These are phyloP conservation scores for Neurospora terricola DNA, from an alignment of 495 filamentous ascomycete genomes.

Conservation along the genomic window DNA sequence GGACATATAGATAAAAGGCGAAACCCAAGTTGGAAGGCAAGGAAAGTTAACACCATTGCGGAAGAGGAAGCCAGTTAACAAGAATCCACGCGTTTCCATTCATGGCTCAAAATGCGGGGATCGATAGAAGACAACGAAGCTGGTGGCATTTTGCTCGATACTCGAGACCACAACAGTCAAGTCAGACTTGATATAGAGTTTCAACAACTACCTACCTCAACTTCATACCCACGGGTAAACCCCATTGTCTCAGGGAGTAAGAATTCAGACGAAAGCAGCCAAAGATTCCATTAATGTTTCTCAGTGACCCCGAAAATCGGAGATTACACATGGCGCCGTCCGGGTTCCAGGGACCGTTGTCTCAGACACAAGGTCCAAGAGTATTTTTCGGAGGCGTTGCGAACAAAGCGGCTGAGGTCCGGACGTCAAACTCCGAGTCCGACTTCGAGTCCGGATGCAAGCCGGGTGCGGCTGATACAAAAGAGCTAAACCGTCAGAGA, in stretches of 20 bases:
- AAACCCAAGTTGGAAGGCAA: neutral
- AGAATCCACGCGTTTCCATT: neutral
- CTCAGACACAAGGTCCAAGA: neutral
- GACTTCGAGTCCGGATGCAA: neutral
- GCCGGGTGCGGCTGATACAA: neutral
- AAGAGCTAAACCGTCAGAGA: neutral
- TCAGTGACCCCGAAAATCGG: neutral
- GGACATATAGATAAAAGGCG: neutral
- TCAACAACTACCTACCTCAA: neutral
- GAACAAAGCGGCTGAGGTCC: neutral
- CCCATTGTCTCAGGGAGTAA: neutral
- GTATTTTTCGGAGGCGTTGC: neutral
- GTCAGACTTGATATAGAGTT: neutral
- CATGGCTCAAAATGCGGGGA: neutral
- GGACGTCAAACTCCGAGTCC: neutral
- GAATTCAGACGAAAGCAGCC: neutral
- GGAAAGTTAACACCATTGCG: neutral
- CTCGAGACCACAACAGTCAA: neutral
- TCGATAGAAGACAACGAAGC: neutral
- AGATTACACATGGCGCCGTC: neutral
- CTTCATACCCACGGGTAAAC: neutral
- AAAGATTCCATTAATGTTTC: neutral
- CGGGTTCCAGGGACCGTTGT: neutral
- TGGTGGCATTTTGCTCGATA: neutral
- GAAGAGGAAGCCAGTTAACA: neutral